Evolutionary conservation across 805 yeast genomes (phyloP), one percentile per base, ranked within the genome.

Genomic region (Metschnikowia reukaufii): DNA sequence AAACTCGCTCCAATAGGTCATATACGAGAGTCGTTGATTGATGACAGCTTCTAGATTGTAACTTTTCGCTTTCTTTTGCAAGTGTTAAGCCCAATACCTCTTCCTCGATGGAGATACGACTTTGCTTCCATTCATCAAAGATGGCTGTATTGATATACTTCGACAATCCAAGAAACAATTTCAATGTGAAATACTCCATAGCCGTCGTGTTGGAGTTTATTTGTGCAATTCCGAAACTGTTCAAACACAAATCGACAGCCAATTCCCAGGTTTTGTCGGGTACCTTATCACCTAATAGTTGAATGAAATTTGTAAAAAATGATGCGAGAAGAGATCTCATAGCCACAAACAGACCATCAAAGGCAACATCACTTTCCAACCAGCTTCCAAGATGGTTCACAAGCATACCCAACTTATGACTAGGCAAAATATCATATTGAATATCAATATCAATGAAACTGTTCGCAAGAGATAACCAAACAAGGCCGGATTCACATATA

Each of bases 381-480:
- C 91, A 84, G 16, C 65, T 65, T 4, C 63, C 58, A 1, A 89
- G 52, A 4, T 78, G 74, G 35, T 71, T 76, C 16, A 87, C 50
- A 7, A 84, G 64, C 88, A 86, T 79, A 36, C 73, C 76, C 33
- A 84, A 67, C 54, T 94, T 75, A 57, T 83, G 90, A 2, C 77
- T 71, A 6, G 88, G 84, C 20, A 86, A 65, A 2, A 82, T 72
- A n/a, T 61, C 64, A 37, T 64, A 66, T 15, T 64, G 71, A 6
- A 54, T 52, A 20, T 68, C 72, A 2, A 64, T 48, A 42, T 63
- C 58, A 16, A 66, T 57, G 48, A 81, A 68, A 47, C 73, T 68
- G 39, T 70, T 73, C 33, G 84, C 64, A 3, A 83, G 54, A 1
- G 81, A 66, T 4, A 86, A 48, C 61, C 76, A 73, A 13, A 61